Base-by-base conservation (phyloP, 2,329 filamentous ascomycete species). In the Colletotrichum theobromicola region DNA sequence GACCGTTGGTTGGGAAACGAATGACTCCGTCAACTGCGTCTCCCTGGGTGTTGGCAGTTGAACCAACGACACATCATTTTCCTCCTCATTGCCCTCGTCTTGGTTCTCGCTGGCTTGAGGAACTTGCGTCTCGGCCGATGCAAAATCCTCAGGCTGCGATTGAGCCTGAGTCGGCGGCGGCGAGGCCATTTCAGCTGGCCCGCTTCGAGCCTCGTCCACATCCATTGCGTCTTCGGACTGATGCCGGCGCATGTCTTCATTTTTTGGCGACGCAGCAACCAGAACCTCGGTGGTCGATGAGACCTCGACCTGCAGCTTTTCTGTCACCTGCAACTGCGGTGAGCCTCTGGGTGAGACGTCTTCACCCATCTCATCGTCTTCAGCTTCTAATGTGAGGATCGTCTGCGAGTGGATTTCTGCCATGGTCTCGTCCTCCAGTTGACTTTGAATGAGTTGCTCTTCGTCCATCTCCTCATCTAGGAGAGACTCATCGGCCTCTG, bases 341-440 rank as follows among this genome's bases (percentile, higher is more conserved):
- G 60, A 62, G 32, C 34, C n/a, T 4, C 0, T 24, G 2, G 10
- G 32, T 42, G 21, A 18, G 21, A 10, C 42, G 42, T 46, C 42
- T 46, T 46, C n/a, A n/a, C 12, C 42, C 42, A 46, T 46, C 42
- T 46, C 42, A 46, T 21, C 42, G 4, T 46, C 46, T 7, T 50
- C 32, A 13, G 26, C 24, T 21, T 71, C 46, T 15, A 21, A 28
- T 21, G 50, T 58, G 6, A 60, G 18, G 9, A 26, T 57, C 5
- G 24, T 32, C 34, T 65, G 15, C 7, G 83, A 85, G 65, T 84
- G 83, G 10, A 80, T 84, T 10, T 81, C 81, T 50, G 83, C 79
- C 83, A 85, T 85, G 7, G 71, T 28, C 57, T 67, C 72, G 21
- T 72, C 62, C 34, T 66, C 62, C n/a, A 75, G 72, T 18, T 15